These are phyloP conservation scores for Aspergillus sp. DNA, from an alignment of 2,329 filamentous ascomycete genomes.

Conservation along the genomic window DNA sequence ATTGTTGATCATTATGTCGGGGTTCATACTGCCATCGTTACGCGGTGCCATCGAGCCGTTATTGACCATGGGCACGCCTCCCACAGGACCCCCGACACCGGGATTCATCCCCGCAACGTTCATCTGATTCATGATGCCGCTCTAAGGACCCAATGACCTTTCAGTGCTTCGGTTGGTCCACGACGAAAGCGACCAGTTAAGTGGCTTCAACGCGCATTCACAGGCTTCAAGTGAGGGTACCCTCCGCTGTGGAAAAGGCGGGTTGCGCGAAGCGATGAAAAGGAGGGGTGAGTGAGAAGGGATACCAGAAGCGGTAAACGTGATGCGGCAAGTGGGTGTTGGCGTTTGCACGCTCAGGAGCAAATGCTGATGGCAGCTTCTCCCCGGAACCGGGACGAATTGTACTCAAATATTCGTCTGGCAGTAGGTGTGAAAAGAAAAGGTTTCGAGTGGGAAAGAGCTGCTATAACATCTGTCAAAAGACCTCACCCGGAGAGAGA, in stretches of 20 bases:
- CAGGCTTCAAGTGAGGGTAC: conserved; percentile 29
- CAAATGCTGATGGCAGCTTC: conserved; percentile 21
- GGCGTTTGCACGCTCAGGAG: conserved; percentile 22
- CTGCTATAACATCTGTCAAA: conserved; percentile 20
- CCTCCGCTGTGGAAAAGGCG: conserved; percentile 30
- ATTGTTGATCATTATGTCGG: conserved; percentile 44
- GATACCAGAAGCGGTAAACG: conserved; percentile 5
- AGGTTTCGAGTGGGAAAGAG: conserved; percentile 8
- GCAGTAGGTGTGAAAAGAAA: conserved; percentile 1
- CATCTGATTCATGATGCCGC: conserved; percentile 58
- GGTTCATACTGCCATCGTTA: conserved; percentile 45
- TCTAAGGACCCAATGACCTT: conserved; percentile 40
- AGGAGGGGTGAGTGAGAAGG: conserved; percentile 20
- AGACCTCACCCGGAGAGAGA: conserved; percentile 20
- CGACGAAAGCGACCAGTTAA: conserved; percentile 31
- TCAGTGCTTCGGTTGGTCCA: conserved; percentile 34
- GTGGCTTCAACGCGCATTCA: conserved; percentile 38
- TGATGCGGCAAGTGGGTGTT: conserved; percentile 11
- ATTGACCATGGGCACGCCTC: conserved; percentile 62
- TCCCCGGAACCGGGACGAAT: conserved; percentile 14
- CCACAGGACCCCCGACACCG: conserved; percentile 59
- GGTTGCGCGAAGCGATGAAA: conserved; percentile 31
- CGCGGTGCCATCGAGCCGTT: conserved; percentile 52
- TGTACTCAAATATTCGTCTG: conserved; percentile 6
- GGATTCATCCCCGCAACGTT: conserved; percentile 62